phyloP scores from a whole-genome alignment of 2,329 filamentous ascomycete species.

The Phoma sp. region DNA sequence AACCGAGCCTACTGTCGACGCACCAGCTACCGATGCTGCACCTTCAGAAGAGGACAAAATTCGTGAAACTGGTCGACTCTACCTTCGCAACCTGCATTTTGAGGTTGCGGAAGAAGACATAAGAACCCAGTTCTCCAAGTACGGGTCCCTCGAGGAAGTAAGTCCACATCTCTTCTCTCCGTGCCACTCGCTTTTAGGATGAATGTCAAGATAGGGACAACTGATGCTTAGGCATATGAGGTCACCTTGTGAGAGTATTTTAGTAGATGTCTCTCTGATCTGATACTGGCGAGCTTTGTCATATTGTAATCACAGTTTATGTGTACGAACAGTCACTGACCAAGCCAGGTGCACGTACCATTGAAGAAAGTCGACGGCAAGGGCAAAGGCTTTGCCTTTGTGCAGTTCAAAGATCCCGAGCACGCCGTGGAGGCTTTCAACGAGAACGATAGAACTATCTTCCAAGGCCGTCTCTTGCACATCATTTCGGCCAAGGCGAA shows the following conservation, averaged over 20 bases:
- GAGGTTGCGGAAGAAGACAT: slow-evolving; percentile 79
- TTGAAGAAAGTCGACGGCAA: slow-evolving; percentile 72
- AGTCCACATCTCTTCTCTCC: slow-evolving; percentile 50
- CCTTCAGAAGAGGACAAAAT: slow-evolving; percentile 67
- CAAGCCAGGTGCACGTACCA: slow-evolving; percentile 82
- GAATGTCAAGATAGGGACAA: slow-evolving; percentile 99
- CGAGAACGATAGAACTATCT: slow-evolving; percentile 80
- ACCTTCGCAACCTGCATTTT: slow-evolving; percentile 89
- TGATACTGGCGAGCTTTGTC: slow-evolving; percentile 62
- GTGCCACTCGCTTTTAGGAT: slow-evolving; percentile 67
- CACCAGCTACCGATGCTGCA: slow-evolving; percentile 39
- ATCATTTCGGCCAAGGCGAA: slow-evolving; percentile 86
- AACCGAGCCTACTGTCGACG: slow-evolving; percentile 1
- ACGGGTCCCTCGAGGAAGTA: slow-evolving; percentile 88
- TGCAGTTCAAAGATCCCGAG: slow-evolving; percentile 77
- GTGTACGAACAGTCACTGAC: slow-evolving; percentile 25
- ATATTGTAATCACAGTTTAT: not conserved
- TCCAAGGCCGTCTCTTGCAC: slow-evolving; percentile 91
- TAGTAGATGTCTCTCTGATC: slow-evolving; percentile 99
- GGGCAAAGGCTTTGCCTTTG: slow-evolving; percentile 89
- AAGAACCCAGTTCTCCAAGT: slow-evolving; percentile 72
- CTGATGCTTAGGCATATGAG: slow-evolving; percentile 94
- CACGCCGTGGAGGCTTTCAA: slow-evolving; percentile 81
- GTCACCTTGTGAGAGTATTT: slow-evolving; percentile 92
- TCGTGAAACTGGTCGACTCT: slow-evolving; percentile 77